These are phyloP conservation scores for Saussurea involucrata DNA, from an alignment of 129 eudicot genomes.

Conservation along the genomic window DNA sequence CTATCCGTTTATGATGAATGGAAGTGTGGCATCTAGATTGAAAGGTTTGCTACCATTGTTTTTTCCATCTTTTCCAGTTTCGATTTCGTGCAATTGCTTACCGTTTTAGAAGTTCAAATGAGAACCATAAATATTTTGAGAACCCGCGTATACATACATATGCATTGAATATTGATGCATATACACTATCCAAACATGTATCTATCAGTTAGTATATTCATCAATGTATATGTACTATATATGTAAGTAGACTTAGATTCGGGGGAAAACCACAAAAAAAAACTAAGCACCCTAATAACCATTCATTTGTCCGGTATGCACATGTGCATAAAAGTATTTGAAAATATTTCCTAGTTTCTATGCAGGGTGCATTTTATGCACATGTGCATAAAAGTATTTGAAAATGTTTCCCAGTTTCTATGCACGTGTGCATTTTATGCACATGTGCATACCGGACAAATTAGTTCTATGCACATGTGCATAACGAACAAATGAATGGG, in stretches of 20 bases:
- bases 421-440: background rate
- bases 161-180: background rate
- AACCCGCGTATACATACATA: background rate
- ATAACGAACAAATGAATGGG: too few species aligned
- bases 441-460: too few species aligned
- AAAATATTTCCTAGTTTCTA: too few species aligned
- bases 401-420: too few species aligned
- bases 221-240: background rate
- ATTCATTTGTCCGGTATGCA: background rate
- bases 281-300: background rate
- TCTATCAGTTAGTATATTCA: background rate
- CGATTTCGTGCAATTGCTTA: background rate
- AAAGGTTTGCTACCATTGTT: slow-evolving; percentile 49
- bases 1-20: slow-evolving; percentile 88
- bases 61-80: background rate
- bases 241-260: too few species aligned
- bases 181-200: background rate
- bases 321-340: background rate
- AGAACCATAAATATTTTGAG: background rate
- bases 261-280: background rate
- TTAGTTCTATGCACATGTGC: background rate
- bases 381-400: background rate
- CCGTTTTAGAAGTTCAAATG: background rate
- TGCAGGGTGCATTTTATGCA: background rate
- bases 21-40: slow-evolving; percentile 89